Evolutionary conservation across 1,284 basidiomycete genomes (phyloP).

Genomic region (Cryptococcus neoformans): DNA sequence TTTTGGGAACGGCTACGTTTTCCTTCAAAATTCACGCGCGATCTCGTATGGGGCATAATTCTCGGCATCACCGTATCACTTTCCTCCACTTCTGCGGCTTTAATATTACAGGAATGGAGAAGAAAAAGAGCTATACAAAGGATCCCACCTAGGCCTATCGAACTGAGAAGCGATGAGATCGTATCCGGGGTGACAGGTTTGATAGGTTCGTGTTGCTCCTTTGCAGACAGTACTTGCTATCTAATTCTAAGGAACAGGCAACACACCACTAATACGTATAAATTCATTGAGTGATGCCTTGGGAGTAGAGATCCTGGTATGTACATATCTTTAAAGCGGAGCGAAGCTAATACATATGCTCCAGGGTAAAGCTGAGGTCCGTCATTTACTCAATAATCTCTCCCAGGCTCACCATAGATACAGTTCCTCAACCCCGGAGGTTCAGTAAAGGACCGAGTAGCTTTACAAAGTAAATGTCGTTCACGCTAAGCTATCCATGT

Average conservation of each 20-base stretch:
- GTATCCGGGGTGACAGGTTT: slow-evolving; percentile 72
- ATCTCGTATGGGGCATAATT: slow-evolving; percentile 62
- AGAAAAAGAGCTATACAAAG: slow-evolving; percentile 37
- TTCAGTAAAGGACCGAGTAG: slow-evolving; percentile 96
- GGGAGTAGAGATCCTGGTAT: slow-evolving; percentile 81
- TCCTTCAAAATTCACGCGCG: slow-evolving; percentile 34
- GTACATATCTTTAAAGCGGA: slow-evolving; percentile 9
- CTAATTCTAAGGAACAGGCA: slow-evolving; percentile 59
- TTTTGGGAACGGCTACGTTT: slow-evolving; percentile 26
- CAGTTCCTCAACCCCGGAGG: slow-evolving; percentile 96
- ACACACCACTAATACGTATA: slow-evolving; percentile 90
- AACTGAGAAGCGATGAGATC: slow-evolving; percentile 65
- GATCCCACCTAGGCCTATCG: slow-evolving; percentile 62
- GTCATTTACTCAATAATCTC: slow-evolving; percentile 8
- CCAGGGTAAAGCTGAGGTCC: slow-evolving; percentile 84
- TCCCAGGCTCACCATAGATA: slow-evolving; percentile 1
- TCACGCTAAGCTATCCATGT: not conserved
- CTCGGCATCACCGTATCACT: slow-evolving; percentile 68
- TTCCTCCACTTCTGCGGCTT: slow-evolving; percentile 60
- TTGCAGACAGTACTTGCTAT: not conserved
- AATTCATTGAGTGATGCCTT: slow-evolving; percentile 85
- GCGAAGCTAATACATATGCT: slow-evolving; percentile 3
- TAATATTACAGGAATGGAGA: slow-evolving; percentile 56
- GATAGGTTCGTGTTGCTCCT: slow-evolving; percentile 60
- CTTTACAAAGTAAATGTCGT: slow-evolving; percentile 66